Conservation (phyloP, 352 stramenopile genomes). For the Phytophthora hybrid region DNA sequence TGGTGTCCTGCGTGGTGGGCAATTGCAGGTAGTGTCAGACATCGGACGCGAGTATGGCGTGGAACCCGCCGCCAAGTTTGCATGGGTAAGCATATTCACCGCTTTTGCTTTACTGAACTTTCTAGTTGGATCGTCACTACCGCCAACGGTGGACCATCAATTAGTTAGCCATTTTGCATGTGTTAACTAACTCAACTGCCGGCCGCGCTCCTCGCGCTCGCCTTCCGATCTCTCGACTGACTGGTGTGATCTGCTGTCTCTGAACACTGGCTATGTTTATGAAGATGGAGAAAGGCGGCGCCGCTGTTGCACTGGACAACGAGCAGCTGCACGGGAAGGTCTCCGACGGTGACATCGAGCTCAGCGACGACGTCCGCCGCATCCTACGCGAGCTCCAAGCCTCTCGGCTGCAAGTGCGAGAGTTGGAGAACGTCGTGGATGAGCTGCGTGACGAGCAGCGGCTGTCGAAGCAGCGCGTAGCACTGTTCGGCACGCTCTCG, state of each 20-base stretch:
- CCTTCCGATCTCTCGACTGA: slow-evolving; percentile 33
- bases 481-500: slow-evolving; percentile 63
- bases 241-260: slow-evolving; percentile 44
- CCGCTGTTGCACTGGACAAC: slow-evolving; percentile 30
- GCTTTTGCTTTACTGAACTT: slow-evolving; percentile 33
- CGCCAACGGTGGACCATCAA: slow-evolving; percentile 38
- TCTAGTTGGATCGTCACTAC: slow-evolving; percentile 29
- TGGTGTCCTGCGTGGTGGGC: slow-evolving; percentile 28
- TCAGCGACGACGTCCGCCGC: slow-evolving; percentile 37
- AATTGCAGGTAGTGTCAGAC: slow-evolving; percentile 44
- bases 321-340: slow-evolving; percentile 47
- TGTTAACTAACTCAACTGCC: slow-evolving; percentile 33
- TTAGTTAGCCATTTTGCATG: slow-evolving; percentile 45
- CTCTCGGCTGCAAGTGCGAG: slow-evolving; percentile 41
- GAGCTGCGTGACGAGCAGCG: slow-evolving; percentile 67
- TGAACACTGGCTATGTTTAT: slow-evolving; percentile 57
- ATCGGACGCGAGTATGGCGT: slow-evolving; percentile 49
- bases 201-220: slow-evolving; percentile 4
- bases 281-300: slow-evolving; percentile 58
- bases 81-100: slow-evolving; percentile 35
- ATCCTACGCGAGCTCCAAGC: slow-evolving; percentile 44
- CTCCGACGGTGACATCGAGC: slow-evolving; percentile 19
- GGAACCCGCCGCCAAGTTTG: slow-evolving; percentile 37
- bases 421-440: slow-evolving; percentile 55
- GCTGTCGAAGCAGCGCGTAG: slow-evolving; percentile 55